Percentiles rank a stretch among this genome's conserved stretches.
These are phyloP conservation scores for Gynandropsis gynandra DNA, from an alignment of 345 rosid genomes.

Conservation along the genomic window DNA sequence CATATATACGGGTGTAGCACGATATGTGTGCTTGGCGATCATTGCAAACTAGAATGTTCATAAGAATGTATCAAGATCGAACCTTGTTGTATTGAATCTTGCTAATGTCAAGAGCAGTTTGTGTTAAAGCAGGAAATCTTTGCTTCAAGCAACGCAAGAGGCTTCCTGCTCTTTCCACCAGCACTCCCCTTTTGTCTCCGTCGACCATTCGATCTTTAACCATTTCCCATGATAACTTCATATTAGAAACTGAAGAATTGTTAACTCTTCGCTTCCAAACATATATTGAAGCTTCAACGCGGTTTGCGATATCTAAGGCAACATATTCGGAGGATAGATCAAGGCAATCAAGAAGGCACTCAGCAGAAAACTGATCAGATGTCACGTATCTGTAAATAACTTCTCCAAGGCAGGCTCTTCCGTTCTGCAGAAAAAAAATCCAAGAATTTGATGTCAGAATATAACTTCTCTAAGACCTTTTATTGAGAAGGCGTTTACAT, in stretches of 20 bases:
- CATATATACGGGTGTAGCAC: not conserved
- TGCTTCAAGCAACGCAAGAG: conserved; percentile 89
- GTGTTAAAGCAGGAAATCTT: conserved; percentile 77
- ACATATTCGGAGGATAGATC: conserved; percentile 84
- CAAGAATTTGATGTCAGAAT: conserved; percentile 7
- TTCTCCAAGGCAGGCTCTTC: conserved; percentile 81
- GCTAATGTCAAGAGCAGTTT: conserved; percentile 79
- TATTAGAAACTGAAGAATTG: conserved; percentile 38
- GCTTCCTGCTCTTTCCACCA: conserved; percentile 87
- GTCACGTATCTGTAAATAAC: conserved; percentile 71
- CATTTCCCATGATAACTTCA: conserved; percentile 85
- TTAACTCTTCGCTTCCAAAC: conserved; percentile 68
- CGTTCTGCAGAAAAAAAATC: conserved; percentile 47
- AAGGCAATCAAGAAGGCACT: conserved; percentile 78
- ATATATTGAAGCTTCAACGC: conserved; percentile 77
- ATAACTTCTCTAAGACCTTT: not conserved
- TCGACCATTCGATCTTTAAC: conserved; percentile 83
- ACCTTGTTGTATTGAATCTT: conserved; percentile 97
- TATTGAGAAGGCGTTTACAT: not conserved
- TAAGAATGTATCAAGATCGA: not conserved
- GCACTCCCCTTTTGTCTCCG: conserved; percentile 75
- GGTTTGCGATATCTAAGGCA: conserved; percentile 84
- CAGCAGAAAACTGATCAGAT: conserved; percentile 77
- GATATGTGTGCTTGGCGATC: no score
- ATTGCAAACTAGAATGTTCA: not conserved